These are phyloP conservation scores for Komagataella pseudopastoris DNA, from an alignment of 805 yeast genomes.

Conservation along the genomic window DNA sequence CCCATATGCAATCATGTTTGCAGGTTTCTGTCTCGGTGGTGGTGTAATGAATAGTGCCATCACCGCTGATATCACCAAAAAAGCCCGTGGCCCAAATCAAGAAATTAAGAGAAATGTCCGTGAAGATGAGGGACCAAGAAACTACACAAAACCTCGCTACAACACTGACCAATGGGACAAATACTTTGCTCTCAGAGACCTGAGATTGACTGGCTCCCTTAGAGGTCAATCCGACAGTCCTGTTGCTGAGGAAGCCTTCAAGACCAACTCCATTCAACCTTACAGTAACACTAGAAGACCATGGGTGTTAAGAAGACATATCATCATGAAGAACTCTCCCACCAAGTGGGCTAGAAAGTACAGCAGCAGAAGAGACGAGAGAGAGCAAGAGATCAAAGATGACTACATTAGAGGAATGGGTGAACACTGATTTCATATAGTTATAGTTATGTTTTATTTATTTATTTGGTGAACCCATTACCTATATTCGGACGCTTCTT, in stretches of 20 bases:
- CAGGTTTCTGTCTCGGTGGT: constrained; percentile 40
- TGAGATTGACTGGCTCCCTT: constrained; percentile 58
- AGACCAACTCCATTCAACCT: constrained; percentile 41
- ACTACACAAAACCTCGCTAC: constrained; percentile 39
- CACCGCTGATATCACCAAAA: constrained; percentile 10
- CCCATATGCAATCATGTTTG: constrained; percentile 45
- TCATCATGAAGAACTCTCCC: constrained; percentile 25
- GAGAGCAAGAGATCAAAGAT: constrained; percentile 20
- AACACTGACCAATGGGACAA: constrained; percentile 41
- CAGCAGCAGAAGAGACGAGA: constrained; percentile 16
- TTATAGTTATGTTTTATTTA: background rate
- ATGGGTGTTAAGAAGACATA: constrained; percentile 23
- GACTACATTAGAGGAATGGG: constrained; percentile 21
- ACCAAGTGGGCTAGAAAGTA: constrained; percentile 21
- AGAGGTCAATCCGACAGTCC: constrained; percentile 59
- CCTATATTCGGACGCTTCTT: constrained; percentile 30
- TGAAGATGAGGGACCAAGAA: constrained; percentile 25
- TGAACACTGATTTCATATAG: constrained; percentile 6
- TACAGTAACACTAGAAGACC: constrained; percentile 18
- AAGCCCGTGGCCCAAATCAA: constrained; percentile 19
- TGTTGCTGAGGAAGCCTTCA: constrained; percentile 66
- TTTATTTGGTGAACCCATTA: constrained; percentile 4
- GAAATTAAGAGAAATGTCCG: constrained; percentile 1
- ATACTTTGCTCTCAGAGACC: constrained; percentile 56
- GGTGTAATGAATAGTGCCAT: constrained; percentile 25